A percentile compares a stretch with the other conserved stretches of the same genome.
Evolutionary conservation across 177 flowering plant genomes (phyloP).

Genomic region (Vitis hybrid): DNA sequence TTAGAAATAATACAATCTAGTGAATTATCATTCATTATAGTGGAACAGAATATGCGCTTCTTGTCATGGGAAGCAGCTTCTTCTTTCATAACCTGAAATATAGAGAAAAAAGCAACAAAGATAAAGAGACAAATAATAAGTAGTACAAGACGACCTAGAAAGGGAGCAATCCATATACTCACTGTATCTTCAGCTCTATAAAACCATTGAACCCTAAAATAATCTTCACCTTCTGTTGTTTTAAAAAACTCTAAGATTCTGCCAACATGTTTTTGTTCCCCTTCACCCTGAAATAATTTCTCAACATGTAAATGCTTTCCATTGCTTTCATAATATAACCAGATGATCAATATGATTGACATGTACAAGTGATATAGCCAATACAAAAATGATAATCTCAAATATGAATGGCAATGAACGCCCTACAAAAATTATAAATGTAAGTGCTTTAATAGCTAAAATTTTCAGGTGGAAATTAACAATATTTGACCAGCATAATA

Average conservation of each 20-base stretch:
- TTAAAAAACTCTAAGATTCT: constrained; percentile 80
- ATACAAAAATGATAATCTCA: neutral
- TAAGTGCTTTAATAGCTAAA: too few relatives aligned
- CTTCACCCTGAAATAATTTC: constrained; percentile 60
- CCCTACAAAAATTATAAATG: too few relatives aligned
- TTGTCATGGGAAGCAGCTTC: constrained; percentile 67
- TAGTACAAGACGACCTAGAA: constrained; percentile 9
- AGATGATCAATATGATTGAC: neutral
- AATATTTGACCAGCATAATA: too few relatives aligned
- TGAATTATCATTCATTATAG: constrained; percentile 76
- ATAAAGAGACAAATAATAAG: neutral
- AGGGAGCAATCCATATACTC: constrained; percentile 19
- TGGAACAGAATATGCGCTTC: constrained; percentile 81
- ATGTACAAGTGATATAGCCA: neutral
- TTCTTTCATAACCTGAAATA: constrained; percentile 67
- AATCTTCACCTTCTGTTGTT: constrained; percentile 61
- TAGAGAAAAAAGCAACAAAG: constrained; percentile 9
- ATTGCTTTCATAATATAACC: constrained; percentile 8
- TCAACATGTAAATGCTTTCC: constrained; percentile 12
- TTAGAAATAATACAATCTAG: constrained; percentile 85
- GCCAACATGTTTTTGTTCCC: constrained; percentile 60
- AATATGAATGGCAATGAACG: too few relatives aligned
- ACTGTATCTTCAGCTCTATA: constrained; percentile 90
- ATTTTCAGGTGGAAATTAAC: too few relatives aligned
- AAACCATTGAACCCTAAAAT: constrained; percentile 90